phyloP scores from a whole-genome alignment of 352 stramenopile genomes.

The Phytophthora idaei region DNA sequence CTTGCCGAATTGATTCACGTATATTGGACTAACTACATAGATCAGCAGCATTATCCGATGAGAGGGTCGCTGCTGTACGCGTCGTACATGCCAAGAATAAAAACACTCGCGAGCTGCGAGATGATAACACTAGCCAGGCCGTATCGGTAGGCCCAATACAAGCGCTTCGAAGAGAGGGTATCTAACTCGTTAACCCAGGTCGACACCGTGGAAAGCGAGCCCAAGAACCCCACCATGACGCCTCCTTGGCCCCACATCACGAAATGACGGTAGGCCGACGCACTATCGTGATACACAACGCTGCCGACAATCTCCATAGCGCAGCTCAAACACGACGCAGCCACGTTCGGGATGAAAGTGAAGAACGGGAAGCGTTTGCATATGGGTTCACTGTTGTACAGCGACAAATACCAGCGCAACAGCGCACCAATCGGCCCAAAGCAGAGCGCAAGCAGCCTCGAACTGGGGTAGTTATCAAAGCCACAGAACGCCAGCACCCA shows the following conservation, averaged over 20 bases:
- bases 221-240: conserved; percentile 57
- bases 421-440: conserved; percentile 65
- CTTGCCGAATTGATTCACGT: conserved; percentile 11
- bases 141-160: conserved; percentile 64
- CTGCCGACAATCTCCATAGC: conserved; percentile 50
- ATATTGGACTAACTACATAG: conserved; percentile 31
- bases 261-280: conserved; percentile 42
- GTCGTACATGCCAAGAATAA: conserved; percentile 58
- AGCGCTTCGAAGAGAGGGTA: conserved; percentile 44
- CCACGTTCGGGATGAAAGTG: conserved; percentile 69
- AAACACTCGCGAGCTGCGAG: conserved; percentile 61
- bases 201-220: conserved; percentile 75
- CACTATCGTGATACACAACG: conserved; percentile 29
- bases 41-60: conserved; percentile 24
- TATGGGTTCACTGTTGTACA: conserved; percentile 50
- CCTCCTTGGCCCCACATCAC: conserved; percentile 53
- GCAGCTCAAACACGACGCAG: conserved; percentile 57
- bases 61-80: conserved; percentile 48
- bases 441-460: conserved; percentile 55
- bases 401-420: conserved; percentile 59
- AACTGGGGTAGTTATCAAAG: conserved; percentile 57
- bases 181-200: conserved; percentile 73
- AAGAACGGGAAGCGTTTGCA: conserved; percentile 68
- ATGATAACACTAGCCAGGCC: conserved; percentile 51
- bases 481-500: conserved; percentile 55